Evolutionary conservation across 345 rosid species (phyloP).

Genomic region (Trapa bicornis): DNA sequence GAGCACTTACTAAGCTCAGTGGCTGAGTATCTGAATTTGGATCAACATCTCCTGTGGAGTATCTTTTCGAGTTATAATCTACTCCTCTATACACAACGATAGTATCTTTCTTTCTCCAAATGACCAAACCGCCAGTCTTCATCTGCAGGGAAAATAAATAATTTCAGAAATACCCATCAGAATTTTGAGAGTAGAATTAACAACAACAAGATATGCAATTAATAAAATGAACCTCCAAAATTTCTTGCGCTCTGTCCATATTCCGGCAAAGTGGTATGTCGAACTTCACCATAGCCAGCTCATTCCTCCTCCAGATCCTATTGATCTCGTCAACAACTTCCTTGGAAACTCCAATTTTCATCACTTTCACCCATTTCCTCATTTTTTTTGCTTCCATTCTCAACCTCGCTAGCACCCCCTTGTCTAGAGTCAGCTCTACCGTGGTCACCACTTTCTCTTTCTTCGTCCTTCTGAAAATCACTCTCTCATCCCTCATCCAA

Average conservation of each 20-base stretch:
- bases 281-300: constrained; percentile 68
- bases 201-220: neutral
- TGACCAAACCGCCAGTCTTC: constrained; percentile 82
- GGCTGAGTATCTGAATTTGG: neutral
- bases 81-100: constrained; percentile 48
- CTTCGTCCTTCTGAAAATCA: constrained; percentile 40
- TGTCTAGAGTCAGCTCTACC: constrained; percentile 46
- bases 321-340: constrained; percentile 46
- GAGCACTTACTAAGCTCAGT: neutral
- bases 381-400: constrained; percentile 45
- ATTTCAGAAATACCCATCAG: constrained; percentile 1
- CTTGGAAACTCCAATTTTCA: constrained; percentile 72
- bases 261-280: constrained; percentile 58
- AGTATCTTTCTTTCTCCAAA: constrained; percentile 55
- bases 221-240: constrained; percentile 49
- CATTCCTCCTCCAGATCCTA: constrained; percentile 38
- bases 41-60: neutral
- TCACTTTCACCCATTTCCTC: constrained; percentile 78
- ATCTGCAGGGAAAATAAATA: constrained; percentile 26
- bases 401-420: constrained; percentile 41
- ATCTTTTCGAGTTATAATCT: constrained; percentile 11
- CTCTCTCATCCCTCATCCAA: constrained; percentile 43
- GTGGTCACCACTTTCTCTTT: constrained; percentile 35
- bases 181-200: neutral
- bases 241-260: constrained; percentile 81